Evolutionary conservation across 78 protist species (phyloP).

Genomic region (Bigelowiella natans): DNA sequence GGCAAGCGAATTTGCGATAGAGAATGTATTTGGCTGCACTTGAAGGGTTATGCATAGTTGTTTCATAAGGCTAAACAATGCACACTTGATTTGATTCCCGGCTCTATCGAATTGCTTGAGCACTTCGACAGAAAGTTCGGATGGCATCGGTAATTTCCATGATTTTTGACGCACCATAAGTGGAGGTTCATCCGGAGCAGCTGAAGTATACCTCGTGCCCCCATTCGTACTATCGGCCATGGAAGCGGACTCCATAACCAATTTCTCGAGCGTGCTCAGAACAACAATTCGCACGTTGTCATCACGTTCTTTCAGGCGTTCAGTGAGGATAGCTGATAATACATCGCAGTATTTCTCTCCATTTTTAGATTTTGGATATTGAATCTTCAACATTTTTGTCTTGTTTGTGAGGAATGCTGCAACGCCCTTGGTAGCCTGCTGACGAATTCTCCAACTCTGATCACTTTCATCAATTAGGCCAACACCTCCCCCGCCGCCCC

Average conservation of each 20-base stretch:
- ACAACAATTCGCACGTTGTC: neutral
- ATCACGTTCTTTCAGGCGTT: neutral
- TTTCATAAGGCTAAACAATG: neutral
- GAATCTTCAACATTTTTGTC: neutral
- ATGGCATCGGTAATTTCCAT: neutral
- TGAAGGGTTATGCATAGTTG: neutral
- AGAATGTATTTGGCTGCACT: neutral
- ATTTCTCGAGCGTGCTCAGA: neutral
- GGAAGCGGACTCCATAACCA: neutral
- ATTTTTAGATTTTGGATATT: neutral
- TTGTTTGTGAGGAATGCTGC: neutral
- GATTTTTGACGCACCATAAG: neutral
- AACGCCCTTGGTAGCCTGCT: neutral
- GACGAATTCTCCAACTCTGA: neutral
- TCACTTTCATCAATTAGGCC: neutral
- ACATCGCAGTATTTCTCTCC: neutral
- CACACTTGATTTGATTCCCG: neutral
- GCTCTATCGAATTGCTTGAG: neutral
- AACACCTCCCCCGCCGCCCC: too few species aligned
- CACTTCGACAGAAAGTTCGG: neutral
- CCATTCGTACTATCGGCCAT: too few species aligned
- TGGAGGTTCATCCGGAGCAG: too few species aligned
- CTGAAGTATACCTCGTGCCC: too few species aligned
- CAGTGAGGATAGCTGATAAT: neutral
- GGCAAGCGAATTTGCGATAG: neutral